phyloP scores from a whole-genome alignment of 768 basidiomycete species.

The Suillus spraguei region DNA sequence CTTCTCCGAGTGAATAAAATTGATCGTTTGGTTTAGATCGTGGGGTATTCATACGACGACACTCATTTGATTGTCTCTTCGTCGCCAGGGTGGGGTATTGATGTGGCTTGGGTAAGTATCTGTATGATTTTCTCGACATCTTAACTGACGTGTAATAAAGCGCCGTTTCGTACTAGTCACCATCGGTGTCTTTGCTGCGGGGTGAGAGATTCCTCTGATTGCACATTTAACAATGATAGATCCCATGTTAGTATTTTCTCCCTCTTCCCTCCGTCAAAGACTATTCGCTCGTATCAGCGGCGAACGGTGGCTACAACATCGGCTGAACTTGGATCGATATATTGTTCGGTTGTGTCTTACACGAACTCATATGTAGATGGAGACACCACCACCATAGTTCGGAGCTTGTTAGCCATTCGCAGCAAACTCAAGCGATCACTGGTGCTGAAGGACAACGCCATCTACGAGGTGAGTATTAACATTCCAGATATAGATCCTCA shows the following conservation, averaged over 20 bases:
- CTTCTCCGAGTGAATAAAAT: background rate
- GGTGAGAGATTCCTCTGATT: slow-evolving; percentile 43
- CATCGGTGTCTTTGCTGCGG: slow-evolving; percentile 75
- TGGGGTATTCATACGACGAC: slow-evolving; percentile 78
- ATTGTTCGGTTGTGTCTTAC: slow-evolving; percentile 77
- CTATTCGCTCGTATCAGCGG: slow-evolving; percentile 75
- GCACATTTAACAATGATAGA: slow-evolving; percentile 9
- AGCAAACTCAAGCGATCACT: slow-evolving; percentile 69
- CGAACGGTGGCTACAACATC: slow-evolving; percentile 68
- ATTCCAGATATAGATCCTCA: background rate
- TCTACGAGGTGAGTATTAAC: slow-evolving; percentile 60
- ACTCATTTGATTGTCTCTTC: slow-evolving; percentile 46
- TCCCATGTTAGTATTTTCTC: slow-evolving; percentile 55
- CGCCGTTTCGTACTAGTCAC: slow-evolving; percentile 70
- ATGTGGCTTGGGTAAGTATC: slow-evolving; percentile 68
- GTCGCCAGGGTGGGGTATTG: slow-evolving; percentile 59
- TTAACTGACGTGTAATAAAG: slow-evolving; percentile 33
- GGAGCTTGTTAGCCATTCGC: slow-evolving; percentile 72
- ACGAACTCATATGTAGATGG: slow-evolving; percentile 56
- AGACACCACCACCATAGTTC: slow-evolving; percentile 61
- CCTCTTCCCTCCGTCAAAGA: slow-evolving; percentile 73
- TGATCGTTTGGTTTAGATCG: slow-evolving; percentile 43
- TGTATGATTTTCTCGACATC: background rate
- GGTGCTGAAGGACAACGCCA: slow-evolving; percentile 55
- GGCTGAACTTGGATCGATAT: slow-evolving; percentile 66